Percentiles rank a stretch among this genome's conserved stretches.
phyloP scores from a whole-genome alignment of 768 basidiomycete genomes.

The Mycena pura region DNA sequence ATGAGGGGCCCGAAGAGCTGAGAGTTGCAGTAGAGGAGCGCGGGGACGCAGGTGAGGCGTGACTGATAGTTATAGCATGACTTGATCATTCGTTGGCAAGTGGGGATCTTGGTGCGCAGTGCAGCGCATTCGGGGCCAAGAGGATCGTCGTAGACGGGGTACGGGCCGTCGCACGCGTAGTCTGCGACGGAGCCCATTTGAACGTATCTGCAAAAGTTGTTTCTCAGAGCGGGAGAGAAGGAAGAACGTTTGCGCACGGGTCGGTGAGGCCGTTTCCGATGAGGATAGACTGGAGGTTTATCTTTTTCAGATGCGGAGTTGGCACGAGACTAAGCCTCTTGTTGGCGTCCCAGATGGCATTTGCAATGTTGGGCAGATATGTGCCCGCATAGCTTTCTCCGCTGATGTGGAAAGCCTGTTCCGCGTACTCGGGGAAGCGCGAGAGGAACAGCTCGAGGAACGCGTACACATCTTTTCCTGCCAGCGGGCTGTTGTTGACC shows the following conservation, averaged over 20 bases:
- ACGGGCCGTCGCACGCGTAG: constrained; percentile 83
- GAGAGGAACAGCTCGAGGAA: constrained; percentile 82
- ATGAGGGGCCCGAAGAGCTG: constrained; percentile 76
- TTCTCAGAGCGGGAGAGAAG: background rate
- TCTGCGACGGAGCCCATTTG: constrained; percentile 87
- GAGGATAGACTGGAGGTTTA: constrained; percentile 85
- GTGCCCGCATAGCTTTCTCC: constrained; percentile 83
- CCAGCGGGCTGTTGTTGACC: constrained; percentile 82
- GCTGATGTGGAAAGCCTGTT: constrained; percentile 76
- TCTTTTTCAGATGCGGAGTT: constrained; percentile 59
- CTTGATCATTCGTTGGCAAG: constrained; percentile 76
- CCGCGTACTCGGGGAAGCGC: constrained; percentile 78
- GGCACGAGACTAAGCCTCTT: constrained; percentile 55
- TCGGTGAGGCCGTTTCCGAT: constrained; percentile 91
- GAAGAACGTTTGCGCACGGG: constrained; percentile 44
- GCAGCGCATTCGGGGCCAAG: constrained; percentile 69
- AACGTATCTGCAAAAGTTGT: constrained; percentile 37
- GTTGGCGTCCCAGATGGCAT: constrained; percentile 81
- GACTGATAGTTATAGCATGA: constrained; percentile 70
- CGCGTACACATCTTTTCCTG: constrained; percentile 89
- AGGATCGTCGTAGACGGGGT: constrained; percentile 78
- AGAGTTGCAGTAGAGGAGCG: constrained; percentile 78
- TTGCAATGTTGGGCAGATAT: constrained; percentile 84
- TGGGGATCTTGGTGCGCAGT: constrained; percentile 68
- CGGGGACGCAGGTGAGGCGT: constrained; percentile 74